These are phyloP conservation scores for Solanum tarijense DNA, from an alignment of 257 asterid genomes.

Conservation along the genomic window DNA sequence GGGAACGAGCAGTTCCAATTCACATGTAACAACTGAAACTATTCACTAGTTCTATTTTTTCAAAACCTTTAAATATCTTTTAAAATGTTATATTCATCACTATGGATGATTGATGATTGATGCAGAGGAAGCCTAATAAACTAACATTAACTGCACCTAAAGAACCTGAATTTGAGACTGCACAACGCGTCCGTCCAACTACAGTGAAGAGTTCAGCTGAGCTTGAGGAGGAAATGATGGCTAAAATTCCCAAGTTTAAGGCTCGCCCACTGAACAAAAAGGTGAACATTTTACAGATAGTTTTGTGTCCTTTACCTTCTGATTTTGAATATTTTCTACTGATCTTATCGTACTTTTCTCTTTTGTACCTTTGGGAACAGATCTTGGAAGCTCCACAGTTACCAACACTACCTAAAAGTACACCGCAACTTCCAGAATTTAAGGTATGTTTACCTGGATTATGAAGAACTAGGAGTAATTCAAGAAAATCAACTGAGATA, in stretches of 20 bases:
- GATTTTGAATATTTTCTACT: background rate
- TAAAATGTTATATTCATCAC: background rate
- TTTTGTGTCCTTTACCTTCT: background rate
- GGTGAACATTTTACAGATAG: slow-evolving; percentile 21
- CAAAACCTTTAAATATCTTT: background rate
- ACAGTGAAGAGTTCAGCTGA: slow-evolving; percentile 82
- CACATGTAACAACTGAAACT: slow-evolving; percentile 31
- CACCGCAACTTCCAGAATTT: slow-evolving; percentile 73
- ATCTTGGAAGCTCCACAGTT: slow-evolving; percentile 59
- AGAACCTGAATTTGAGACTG: slow-evolving; percentile 84
- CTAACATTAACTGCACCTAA: slow-evolving; percentile 84
- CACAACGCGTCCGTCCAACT: slow-evolving; percentile 69
- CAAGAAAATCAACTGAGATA: background rate
- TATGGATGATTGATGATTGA: slow-evolving; percentile 11
- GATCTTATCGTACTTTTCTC: background rate
- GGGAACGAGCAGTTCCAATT: slow-evolving; percentile 32
- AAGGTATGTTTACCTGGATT: slow-evolving; percentile 35
- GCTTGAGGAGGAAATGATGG: slow-evolving; percentile 88
- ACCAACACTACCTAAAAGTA: slow-evolving; percentile 57
- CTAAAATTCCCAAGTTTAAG: slow-evolving; percentile 83
- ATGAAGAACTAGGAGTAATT: background rate
- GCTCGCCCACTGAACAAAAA: slow-evolving; percentile 84
- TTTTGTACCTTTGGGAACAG: slow-evolving; percentile 15
- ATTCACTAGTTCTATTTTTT: background rate
- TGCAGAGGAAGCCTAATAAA: slow-evolving; percentile 51